A percentile compares a stretch with the other conserved stretches of the same genome.
phyloP scores from a whole-genome alignment of 225 moss, liverwort and hornwort species.

The Thuidium tamariscinum region DNA sequence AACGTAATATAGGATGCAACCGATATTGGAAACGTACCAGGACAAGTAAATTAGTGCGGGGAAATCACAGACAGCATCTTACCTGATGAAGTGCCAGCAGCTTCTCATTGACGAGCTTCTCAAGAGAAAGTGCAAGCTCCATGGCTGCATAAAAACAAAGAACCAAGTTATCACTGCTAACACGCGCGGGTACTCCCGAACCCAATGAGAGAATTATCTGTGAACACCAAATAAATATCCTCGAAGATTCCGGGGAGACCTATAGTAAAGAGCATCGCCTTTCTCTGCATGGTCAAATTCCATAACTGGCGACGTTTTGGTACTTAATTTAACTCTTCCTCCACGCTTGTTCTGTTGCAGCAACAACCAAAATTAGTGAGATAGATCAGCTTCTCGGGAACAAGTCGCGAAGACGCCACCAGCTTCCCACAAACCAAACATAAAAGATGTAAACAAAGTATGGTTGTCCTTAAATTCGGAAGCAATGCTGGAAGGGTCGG shows the following conservation, averaged over 20 bases:
- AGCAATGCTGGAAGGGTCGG: no score
- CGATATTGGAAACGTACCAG: not conserved
- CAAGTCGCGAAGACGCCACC: no score
- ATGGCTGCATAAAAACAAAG: slow-evolving; percentile 41
- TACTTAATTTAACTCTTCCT: slow-evolving; percentile 63
- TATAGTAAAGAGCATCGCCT: slow-evolving; percentile 84
- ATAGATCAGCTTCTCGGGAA: not conserved
- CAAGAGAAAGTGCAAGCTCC: slow-evolving; percentile 76
- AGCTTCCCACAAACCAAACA: no score
- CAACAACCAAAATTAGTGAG: not conserved
- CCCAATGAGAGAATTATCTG: not conserved
- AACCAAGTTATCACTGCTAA: not conserved
- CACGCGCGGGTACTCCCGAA: not conserved
- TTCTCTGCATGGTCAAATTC: slow-evolving; percentile 80
- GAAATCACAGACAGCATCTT: not conserved
- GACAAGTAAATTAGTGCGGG: not conserved
- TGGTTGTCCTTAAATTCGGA: no score
- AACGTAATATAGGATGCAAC: not conserved
- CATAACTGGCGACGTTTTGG: slow-evolving; percentile 53
- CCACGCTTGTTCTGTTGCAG: slow-evolving; percentile 71
- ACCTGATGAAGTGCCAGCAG: slow-evolving; percentile 70
- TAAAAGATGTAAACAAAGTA: no score
- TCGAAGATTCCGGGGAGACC: not conserved
- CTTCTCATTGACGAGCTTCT: slow-evolving; percentile 91
- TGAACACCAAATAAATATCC: not conserved